Conservation (phyloP, 345 rosid species). For the Fremontodendron californicum region DNA sequence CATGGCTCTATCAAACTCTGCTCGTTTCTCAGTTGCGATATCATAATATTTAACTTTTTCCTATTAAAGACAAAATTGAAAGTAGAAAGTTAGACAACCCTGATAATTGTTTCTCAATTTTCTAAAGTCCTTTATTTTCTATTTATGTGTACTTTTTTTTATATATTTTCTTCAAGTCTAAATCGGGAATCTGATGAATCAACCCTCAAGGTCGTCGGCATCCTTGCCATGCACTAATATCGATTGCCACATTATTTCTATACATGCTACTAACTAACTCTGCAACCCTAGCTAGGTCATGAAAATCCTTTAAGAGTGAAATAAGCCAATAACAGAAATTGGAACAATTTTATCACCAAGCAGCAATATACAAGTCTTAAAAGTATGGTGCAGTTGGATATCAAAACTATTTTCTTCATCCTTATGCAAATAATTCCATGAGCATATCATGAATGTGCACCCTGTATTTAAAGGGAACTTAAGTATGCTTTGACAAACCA, state of each 20-base stretch:
- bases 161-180: not conserved
- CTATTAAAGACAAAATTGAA: constrained; percentile 31
- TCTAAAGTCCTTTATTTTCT: not conserved
- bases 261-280: not conserved
- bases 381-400: not conserved
- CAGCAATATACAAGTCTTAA: not conserved
- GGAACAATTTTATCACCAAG: not conserved
- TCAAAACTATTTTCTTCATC: not conserved
- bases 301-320: not conserved
- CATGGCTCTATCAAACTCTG: constrained; percentile 76
- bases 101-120: not conserved
- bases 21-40: constrained; percentile 79
- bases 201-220: not conserved
- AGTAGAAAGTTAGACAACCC: constrained; percentile 11
- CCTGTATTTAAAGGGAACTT: not conserved
- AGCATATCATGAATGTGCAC: not conserved
- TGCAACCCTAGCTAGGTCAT: not conserved
- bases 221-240: not conserved
- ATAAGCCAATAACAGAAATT: not conserved
- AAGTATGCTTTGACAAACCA: not conserved
- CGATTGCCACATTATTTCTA: not conserved
- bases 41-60: constrained; percentile 95
- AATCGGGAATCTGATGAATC: not conserved
- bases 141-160: not conserved
- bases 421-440: not conserved